phyloP scores from a whole-genome alignment of 2,329 filamentous ascomycete genomes.

The Trichoderma simmonsii region DNA sequence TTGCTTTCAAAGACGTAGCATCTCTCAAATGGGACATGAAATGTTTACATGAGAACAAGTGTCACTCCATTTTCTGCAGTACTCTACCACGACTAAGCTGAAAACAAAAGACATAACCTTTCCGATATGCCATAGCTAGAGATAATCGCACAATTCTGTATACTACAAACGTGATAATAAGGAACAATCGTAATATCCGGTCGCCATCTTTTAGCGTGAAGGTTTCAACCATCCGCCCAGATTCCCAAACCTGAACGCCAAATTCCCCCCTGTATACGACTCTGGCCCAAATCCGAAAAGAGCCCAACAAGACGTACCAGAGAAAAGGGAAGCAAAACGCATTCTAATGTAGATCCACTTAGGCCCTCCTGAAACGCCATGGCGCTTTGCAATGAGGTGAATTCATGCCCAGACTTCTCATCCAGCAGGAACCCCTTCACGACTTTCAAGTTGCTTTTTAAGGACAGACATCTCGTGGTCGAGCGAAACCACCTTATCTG shows the following conservation, averaged over 20 bases:
- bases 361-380: not conserved
- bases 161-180: slow-evolving; percentile 26
- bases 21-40: not conserved
- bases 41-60: not conserved
- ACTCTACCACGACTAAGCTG: not conserved
- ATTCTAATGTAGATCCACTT: slow-evolving; percentile 9
- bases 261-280: not conserved
- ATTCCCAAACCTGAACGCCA: slow-evolving; percentile 31
- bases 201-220: slow-evolving; percentile 32
- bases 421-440: slow-evolving; percentile 26
- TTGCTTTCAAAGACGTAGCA: not conserved
- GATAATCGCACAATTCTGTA: slow-evolving; percentile 26
- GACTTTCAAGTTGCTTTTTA: slow-evolving; percentile 35
- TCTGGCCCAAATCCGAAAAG: not conserved
- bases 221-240: slow-evolving; percentile 31
- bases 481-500: slow-evolving; percentile 34
- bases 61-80: slow-evolving; percentile 1
- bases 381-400: not conserved
- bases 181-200: slow-evolving; percentile 25
- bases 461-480: slow-evolving; percentile 34
- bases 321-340: slow-evolving; percentile 5
- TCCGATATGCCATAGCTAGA: slow-evolving; percentile 24
- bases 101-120: not conserved
- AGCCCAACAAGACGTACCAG: not conserved
- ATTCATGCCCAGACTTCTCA: not conserved